These are phyloP conservation scores for Biscutella laevigata DNA, from an alignment of 441 rosid genomes.

Conservation along the genomic window DNA sequence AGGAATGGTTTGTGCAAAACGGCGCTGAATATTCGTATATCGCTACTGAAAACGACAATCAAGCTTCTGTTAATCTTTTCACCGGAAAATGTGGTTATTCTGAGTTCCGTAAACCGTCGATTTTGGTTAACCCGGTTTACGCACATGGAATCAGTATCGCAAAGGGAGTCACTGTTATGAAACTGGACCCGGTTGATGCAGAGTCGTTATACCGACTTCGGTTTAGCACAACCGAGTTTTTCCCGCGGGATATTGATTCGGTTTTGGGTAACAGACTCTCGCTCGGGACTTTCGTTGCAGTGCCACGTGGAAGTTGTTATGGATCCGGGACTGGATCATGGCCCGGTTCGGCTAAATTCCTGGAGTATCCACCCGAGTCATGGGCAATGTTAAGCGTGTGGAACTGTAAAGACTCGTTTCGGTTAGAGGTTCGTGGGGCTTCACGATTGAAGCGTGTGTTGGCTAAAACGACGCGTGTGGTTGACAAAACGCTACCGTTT, in stretches of 20 bases:
- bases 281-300: constrained; percentile 71
- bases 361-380: constrained; percentile 63
- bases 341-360: constrained; percentile 56
- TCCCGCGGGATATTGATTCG: constrained; percentile 86
- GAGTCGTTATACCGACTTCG: constrained; percentile 64
- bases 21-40: constrained; percentile 90
- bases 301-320: constrained; percentile 52
- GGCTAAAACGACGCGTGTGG: constrained; percentile 52
- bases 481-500: constrained; percentile 72
- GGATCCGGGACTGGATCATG: constrained; percentile 35
- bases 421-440: constrained; percentile 68
- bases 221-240: constrained; percentile 87
- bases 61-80: constrained; percentile 70
- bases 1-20: constrained; percentile 71
- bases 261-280: constrained; percentile 62
- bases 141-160: constrained; percentile 58
- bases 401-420: constrained; percentile 73
- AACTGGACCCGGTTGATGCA: constrained; percentile 47
- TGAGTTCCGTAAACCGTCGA: constrained; percentile 75
- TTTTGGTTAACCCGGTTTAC: constrained; percentile 84
- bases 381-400: constrained; percentile 90
- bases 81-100: constrained; percentile 85
- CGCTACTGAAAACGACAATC: constrained; percentile 86
- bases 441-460: constrained; percentile 42
- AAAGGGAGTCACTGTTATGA: constrained; percentile 31